phyloP scores from a whole-genome alignment of 352 stramenopile species.

The Phytophthora agathidicida region DNA sequence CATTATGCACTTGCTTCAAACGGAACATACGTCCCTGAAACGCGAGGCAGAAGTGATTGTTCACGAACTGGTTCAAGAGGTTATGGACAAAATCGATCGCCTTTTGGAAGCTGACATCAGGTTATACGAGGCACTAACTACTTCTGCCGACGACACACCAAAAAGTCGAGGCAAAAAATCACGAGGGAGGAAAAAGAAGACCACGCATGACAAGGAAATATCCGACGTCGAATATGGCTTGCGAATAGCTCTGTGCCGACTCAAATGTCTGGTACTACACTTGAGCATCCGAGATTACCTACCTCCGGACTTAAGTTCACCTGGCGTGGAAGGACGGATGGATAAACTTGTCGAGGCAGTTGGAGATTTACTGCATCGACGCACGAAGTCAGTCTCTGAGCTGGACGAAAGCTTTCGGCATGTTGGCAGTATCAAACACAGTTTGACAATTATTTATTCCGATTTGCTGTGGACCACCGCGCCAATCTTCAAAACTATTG shows the following conservation, averaged over 20 bases:
- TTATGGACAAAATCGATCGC: constrained; percentile 66
- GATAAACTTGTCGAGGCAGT: constrained; percentile 41
- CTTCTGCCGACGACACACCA: constrained; percentile 14
- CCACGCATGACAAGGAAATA: constrained; percentile 48
- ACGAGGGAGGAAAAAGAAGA: constrained; percentile 38
- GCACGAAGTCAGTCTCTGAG: constrained; percentile 49
- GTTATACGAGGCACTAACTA: constrained; percentile 27
- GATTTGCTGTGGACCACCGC: constrained; percentile 79
- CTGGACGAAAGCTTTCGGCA: constrained; percentile 62
- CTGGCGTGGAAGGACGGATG: constrained; percentile 35
- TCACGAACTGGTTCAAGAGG: constrained; percentile 70
- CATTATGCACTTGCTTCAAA: constrained; percentile 73
- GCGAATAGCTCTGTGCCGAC: constrained; percentile 56
- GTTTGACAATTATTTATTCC: constrained; percentile 70
- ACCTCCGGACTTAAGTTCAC: constrained; percentile 30
- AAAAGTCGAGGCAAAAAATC: constrained; percentile 37
- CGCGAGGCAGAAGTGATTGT: constrained; percentile 80
- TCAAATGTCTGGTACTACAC: constrained; percentile 68
- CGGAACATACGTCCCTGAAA: constrained; percentile 79
- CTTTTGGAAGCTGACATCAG: constrained; percentile 61
- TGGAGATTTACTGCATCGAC: constrained; percentile 50
- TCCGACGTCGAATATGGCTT: constrained; percentile 77
- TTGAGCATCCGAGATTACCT: constrained; percentile 74
- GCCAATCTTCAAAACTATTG: constrained; percentile 60
- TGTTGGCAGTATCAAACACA: constrained; percentile 67